Evolutionary conservation across 2,329 filamentous ascomycete genomes (phyloP), one percentile per base, ranked within the genome.

Genomic region (Zelopaecilomyces penicillatus): DNA sequence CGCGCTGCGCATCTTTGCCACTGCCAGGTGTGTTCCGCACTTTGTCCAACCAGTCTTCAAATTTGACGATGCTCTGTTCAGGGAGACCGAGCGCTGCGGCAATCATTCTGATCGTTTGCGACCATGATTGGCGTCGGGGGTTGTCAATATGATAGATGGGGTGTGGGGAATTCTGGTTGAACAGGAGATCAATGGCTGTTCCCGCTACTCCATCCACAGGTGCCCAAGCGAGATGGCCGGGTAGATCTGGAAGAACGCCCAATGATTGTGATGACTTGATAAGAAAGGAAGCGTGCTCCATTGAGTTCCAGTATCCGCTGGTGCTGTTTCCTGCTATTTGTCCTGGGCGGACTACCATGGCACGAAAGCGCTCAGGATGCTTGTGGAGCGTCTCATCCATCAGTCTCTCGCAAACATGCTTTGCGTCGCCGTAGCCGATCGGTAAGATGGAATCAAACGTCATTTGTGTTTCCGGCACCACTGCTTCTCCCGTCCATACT

Each of bases 251-350:
- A 6, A 72, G 50, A 0, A 55, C 61, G 1, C 58, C 56, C 0
- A 77, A 48, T 1, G 66, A 67, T 49, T 77, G 70, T 0, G 68
- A 65, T 0, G 68, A 72, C 54, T 76, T 76, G 42, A 75, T 53
- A 26, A 79, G 45, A 48, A 74, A 74, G 0, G 62, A 52, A 9
- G 78, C 57, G 48, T 78, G 71, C 52, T 79, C 74, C 29, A 64
- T 61, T 0, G 66, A 58, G 49, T 79, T 80, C 76, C 76, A 80
- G 51, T 69, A 71, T 0, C 75, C 75, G 43, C 59, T 75, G 0
- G 45, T 61, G 3, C 52, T 66, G 0, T 68, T 72, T 0, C 76
- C 76, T 1, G 75, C 63, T 35, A 80, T 72, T 54, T 80, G 76
- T 0, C 71, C 76, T 0, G 68, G 60, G 0, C 75, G 66, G 0